Percentiles rank a stretch among this genome's conserved stretches.
These are phyloP conservation scores for Cladochytrium tenue DNA, from an alignment of 371 early-diverging fungal genomes.

Conservation along the genomic window DNA sequence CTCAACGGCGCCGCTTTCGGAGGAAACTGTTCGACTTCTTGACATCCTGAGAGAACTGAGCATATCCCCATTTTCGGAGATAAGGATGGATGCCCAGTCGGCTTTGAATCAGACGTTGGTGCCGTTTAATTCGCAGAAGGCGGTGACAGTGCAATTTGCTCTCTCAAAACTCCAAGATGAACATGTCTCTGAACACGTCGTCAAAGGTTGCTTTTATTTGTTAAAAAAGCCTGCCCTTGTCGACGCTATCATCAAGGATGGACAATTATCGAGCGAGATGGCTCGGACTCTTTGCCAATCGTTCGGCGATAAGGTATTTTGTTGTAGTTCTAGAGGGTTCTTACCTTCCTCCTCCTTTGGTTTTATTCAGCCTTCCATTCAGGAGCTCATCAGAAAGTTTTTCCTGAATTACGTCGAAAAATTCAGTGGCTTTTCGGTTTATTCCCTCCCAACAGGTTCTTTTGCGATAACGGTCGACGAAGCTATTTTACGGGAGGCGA, in stretches of 20 bases:
- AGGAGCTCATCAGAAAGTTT: slow-evolving; percentile 64
- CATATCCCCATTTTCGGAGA: slow-evolving; percentile 62
- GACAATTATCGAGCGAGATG: slow-evolving; percentile 6
- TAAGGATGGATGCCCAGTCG: slow-evolving; percentile 68
- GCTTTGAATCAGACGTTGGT: slow-evolving; percentile 57
- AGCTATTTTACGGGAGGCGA: too few species aligned
- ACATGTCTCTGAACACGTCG: slow-evolving; percentile 21
- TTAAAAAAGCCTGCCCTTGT: slow-evolving; percentile 34
- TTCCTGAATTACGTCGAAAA: slow-evolving; percentile 1
- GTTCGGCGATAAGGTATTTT: slow-evolving; percentile 71
- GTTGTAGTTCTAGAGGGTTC: background rate
- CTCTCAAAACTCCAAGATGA: slow-evolving; percentile 1
- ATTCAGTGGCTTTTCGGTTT: slow-evolving; percentile 8
- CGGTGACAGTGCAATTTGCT: slow-evolving; percentile 5
- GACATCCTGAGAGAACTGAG: slow-evolving; percentile 7
- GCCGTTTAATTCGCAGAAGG: slow-evolving; percentile 62
- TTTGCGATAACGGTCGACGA: too few species aligned
- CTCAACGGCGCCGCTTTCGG: slow-evolving; percentile 6
- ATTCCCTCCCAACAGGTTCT: too few species aligned
- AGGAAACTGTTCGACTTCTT: background rate
- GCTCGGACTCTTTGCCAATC: slow-evolving; percentile 64
- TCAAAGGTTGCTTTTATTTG: slow-evolving; percentile 80
- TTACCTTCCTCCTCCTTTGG: background rate
- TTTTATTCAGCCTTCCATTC: slow-evolving; percentile 60
- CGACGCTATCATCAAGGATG: slow-evolving; percentile 34